Evolutionary conservation across 106 monocot genomes (phyloP).

Genomic region (Allium sativum): DNA sequence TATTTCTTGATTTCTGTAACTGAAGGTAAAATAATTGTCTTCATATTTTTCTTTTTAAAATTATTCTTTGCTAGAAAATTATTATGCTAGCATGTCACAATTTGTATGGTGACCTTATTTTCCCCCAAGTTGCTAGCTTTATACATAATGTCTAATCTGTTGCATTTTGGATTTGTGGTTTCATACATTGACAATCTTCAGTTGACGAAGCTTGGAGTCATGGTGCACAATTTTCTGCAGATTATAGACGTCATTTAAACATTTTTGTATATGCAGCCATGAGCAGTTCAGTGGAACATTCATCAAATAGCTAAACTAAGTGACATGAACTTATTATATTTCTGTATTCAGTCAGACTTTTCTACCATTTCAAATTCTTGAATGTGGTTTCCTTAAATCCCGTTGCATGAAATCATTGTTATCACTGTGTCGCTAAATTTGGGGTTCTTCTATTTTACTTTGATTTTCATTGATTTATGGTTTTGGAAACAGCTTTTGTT

Average conservation of each 20-base stretch:
- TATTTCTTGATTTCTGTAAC: conserved; percentile 18
- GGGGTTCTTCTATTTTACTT: too few species aligned
- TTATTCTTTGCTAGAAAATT: not conserved
- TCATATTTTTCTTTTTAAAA: not conserved
- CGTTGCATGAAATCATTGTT: too few species aligned
- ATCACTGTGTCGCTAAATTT: too few species aligned
- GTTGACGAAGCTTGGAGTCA: conserved; percentile 12
- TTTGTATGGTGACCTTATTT: not conserved
- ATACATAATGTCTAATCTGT: conserved; percentile 3
- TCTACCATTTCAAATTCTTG: too few species aligned
- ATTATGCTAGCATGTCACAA: not conserved
- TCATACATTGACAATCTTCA: conserved; percentile 5
- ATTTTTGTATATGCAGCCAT: too few species aligned
- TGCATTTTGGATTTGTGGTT: conserved; percentile 3
- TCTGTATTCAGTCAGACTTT: too few species aligned
- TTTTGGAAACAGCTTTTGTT: too few species aligned
- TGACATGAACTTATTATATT: too few species aligned
- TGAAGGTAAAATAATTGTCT: conserved; percentile 1
- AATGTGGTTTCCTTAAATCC: too few species aligned
- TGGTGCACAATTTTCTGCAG: conserved; percentile 8
- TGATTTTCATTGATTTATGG: too few species aligned
- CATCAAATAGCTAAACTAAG: too few species aligned
- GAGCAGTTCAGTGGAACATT: conserved; percentile 10
- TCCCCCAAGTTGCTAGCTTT: not conserved
- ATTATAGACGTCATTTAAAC: conserved; percentile 10